Evolutionary conservation across 495 filamentous ascomycete species (phyloP).

Genomic region (Penicillium daleae): DNA sequence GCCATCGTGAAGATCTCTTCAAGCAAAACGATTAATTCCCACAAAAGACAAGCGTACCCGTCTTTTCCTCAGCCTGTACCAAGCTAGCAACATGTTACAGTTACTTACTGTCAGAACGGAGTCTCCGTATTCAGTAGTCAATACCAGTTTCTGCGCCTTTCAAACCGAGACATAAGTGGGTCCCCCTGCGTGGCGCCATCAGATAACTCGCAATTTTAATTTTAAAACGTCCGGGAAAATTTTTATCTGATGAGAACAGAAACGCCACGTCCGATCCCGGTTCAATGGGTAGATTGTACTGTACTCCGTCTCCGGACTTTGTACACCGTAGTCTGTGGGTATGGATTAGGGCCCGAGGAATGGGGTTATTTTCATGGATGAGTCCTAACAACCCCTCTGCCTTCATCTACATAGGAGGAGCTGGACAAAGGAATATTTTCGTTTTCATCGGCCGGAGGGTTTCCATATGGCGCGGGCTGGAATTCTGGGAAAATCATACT

Average conservation of each 20-base stretch:
- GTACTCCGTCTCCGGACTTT: background rate
- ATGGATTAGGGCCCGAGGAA: background rate
- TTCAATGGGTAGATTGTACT: background rate
- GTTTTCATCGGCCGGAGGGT: background rate
- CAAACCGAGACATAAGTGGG: constrained; percentile 25
- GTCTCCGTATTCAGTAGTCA: background rate
- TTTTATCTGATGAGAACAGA: constrained; percentile 38
- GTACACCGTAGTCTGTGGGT: background rate
- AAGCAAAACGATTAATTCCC: background rate
- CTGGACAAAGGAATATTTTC: background rate
- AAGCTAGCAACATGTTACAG: background rate
- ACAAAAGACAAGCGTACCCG: background rate
- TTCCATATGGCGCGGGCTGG: constrained; percentile 10
- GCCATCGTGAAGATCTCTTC: background rate
- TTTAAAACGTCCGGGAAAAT: background rate
- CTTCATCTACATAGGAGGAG: too few species aligned
- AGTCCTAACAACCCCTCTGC: too few species aligned
- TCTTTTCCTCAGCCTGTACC: background rate
- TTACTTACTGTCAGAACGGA: background rate
- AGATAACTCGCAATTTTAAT: constrained; percentile 30
- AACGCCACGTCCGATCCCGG: constrained; percentile 2
- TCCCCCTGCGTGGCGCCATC: constrained; percentile 35
- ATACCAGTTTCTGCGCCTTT: background rate
- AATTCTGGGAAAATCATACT: background rate
- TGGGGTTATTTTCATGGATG: too few species aligned